Percentiles rank a stretch among this genome's conserved stretches.
Conservation (phyloP, 441 rosid genomes). For the Arabidopsis hybrid region DNA sequence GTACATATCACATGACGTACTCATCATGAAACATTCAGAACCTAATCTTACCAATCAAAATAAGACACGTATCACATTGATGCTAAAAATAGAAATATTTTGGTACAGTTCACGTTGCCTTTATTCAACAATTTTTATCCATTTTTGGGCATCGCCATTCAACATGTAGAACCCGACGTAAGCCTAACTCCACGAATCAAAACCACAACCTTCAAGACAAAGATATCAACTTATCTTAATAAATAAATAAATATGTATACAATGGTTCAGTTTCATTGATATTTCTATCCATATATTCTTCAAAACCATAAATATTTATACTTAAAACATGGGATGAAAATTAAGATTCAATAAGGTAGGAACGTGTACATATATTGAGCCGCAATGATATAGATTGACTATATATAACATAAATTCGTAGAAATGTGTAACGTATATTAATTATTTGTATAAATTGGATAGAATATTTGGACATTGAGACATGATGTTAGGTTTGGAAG, state of each 20-base stretch:
- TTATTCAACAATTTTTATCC: slow-evolving; percentile 48
- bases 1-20: slow-evolving; percentile 41
- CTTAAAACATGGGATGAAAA: slow-evolving; percentile 7
- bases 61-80: slow-evolving; percentile 44
- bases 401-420: slow-evolving; percentile 18
- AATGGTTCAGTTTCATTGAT: neutral
- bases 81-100: slow-evolving; percentile 20
- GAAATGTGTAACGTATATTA: neutral
- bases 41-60: slow-evolving; percentile 45
- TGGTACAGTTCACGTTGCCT: slow-evolving; percentile 47
- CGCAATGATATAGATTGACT: neutral
- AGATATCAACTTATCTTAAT: slow-evolving; percentile 1
- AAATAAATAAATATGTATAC: neutral
- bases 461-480: slow-evolving; percentile 20
- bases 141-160: slow-evolving; percentile 62
- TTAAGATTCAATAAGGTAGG: slow-evolving; percentile 7
- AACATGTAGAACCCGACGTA: slow-evolving; percentile 58
- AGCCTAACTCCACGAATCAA: slow-evolving; percentile 61
- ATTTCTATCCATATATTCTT: slow-evolving; percentile 7
- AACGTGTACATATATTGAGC: neutral
- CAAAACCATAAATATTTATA: slow-evolving; percentile 8
- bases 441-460: slow-evolving; percentile 21
- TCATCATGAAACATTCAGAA: slow-evolving; percentile 29
- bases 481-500: slow-evolving; percentile 47
- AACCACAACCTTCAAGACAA: slow-evolving; percentile 35